A percentile compares a stretch with the other conserved stretches of the same genome.
These are phyloP conservation scores for Phytophthora constricta DNA, from an alignment of 352 stramenopile species.

Conservation along the genomic window DNA sequence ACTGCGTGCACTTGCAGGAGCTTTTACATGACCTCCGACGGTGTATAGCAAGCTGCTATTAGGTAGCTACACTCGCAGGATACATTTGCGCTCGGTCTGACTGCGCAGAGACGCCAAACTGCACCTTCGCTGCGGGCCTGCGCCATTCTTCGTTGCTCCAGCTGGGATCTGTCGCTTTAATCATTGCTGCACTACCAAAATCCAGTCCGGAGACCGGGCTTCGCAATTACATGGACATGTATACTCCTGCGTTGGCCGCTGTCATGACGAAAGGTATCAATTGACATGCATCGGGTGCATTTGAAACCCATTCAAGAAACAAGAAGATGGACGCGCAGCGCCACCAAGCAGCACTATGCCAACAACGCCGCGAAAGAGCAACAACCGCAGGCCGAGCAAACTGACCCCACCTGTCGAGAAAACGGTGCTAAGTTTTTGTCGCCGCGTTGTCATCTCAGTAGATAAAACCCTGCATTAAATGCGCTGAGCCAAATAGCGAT, in stretches of 20 bases:
- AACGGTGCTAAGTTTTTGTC: background rate
- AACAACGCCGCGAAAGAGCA: background rate
- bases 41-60: too few relatives aligned
- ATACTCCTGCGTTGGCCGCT: too few relatives aligned
- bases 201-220: background rate
- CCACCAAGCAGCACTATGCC: background rate
- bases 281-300: too few relatives aligned
- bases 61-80: too few relatives aligned
- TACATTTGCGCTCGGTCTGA: too few relatives aligned
- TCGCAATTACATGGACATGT: too few relatives aligned
- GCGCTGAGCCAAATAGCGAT: too few relatives aligned
- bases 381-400: too few relatives aligned
- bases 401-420: background rate
- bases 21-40: background rate
- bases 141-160: too few relatives aligned
- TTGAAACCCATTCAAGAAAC: background rate
- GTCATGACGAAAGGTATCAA: too few relatives aligned
- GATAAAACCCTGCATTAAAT: background rate
- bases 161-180: background rate
- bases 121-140: too few relatives aligned
- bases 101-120: too few relatives aligned
- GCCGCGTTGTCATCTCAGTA: background rate
- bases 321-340: background rate
- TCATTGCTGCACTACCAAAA: background rate
- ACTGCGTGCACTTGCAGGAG: background rate